Evolutionary conservation across 495 filamentous ascomycete genomes (phyloP), one percentile per base, ranked within the genome.

Genomic region (Neurospora tetraspora): DNA sequence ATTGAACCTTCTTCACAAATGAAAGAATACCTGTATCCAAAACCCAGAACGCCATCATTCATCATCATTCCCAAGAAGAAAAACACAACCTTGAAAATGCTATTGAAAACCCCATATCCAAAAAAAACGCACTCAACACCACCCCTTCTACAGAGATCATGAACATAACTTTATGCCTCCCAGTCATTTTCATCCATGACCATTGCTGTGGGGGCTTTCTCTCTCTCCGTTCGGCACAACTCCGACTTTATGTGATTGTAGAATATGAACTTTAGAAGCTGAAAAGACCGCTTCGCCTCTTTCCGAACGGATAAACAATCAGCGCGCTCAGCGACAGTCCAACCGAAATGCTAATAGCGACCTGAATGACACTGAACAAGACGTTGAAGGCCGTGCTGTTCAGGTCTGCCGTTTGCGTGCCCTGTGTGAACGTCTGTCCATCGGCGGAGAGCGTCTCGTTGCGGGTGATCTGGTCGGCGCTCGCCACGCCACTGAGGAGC

Each of bases 331-430:
- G 82, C 77, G 97, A 97, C 39, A 98, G 81, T 9, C 95, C 95
- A 3, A 97, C 93, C 3, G 94, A 95, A 74, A 97, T 96, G 34
- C 93, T 95, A 78, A 97, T 94, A 6, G 95, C 94, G 16, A 98
- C 89, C 78, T 98, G 93, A 68, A 98, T 89, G 84, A 98, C 96
- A 43, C 88, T 91, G 75, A 92, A 94, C 27, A 92, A 88, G 40
- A 98, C 91, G 73, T 93, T 95, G 70, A 95, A 93, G 8, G 93
- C 92, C 69, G 94, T 89, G 69, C 83, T 87, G 76, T 89, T 91
- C 43, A 91, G 77, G 43, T 76, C 77, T 27, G 68, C 39, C 12
- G 65, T 69, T 18, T 72, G 73, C 14, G 77, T 74, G 3, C 81
- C 73, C 39, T 65, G 73, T 2, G 76, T 38, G 18, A 75, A 12